phyloP scores from a whole-genome alignment of 306 rosid genomes.

The Malus orientalis region DNA sequence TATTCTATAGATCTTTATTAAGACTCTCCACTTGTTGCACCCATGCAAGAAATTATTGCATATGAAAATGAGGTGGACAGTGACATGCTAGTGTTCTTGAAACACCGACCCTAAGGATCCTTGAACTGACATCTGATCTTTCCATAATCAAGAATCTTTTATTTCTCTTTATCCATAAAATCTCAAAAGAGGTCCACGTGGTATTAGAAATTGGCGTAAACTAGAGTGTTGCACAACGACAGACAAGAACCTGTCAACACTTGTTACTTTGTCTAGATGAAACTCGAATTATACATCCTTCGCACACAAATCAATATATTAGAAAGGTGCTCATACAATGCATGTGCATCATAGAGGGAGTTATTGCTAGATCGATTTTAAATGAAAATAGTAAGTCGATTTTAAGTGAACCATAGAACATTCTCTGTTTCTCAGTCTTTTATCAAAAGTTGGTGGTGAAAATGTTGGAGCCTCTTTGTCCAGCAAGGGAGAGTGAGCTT shows the following conservation, averaged over 20 bases:
- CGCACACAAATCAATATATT: not conserved
- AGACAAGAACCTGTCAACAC: not conserved
- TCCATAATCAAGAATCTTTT: not conserved
- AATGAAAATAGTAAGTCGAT: not conserved
- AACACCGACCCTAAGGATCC: not conserved
- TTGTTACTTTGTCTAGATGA: not conserved
- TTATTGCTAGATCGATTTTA: not conserved
- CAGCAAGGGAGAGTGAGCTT: not conserved
- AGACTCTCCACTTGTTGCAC: not conserved
- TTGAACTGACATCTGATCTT: not conserved
- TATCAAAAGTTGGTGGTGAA: not conserved
- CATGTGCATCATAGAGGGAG: not conserved
- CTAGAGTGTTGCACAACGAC: not conserved
- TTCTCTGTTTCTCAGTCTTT: not conserved
- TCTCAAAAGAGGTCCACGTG: not conserved
- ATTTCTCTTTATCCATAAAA: not conserved
- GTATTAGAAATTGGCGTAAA: not conserved
- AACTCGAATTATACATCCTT: not conserved
- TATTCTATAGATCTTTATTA: not conserved
- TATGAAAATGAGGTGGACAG: not conserved
- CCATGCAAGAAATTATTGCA: not conserved
- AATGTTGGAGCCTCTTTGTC: not conserved
- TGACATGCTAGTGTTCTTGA: not conserved
- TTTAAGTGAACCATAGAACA: not conserved
- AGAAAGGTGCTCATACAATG: not conserved